Percentiles rank a stretch among this genome's conserved stretches.
Conservation (phyloP, 148 eudicot genomes). For the Beta vulgaris region DNA sequence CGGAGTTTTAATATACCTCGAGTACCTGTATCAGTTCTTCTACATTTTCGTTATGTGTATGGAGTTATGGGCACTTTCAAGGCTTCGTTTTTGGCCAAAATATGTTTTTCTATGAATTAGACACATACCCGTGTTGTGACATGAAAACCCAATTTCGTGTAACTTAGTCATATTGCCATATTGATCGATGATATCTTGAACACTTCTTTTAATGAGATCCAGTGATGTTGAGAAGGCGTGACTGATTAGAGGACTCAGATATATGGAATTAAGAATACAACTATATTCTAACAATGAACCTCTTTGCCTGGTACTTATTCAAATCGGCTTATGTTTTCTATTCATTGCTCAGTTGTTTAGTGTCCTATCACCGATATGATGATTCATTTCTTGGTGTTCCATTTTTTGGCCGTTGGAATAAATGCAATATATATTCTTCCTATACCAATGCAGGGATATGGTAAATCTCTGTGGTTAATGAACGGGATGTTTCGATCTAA, state of each 20-base stretch:
- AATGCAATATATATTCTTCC: background rate
- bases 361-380: background rate
- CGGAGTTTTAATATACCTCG: too few relatives aligned
- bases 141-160: too few relatives aligned
- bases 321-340: background rate
- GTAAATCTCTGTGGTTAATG: conserved; percentile 71
- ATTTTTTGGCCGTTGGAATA: background rate
- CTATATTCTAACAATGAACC: too few relatives aligned
- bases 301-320: too few relatives aligned
- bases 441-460: conserved; percentile 66
- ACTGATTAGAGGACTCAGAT: background rate
- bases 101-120: too few relatives aligned
- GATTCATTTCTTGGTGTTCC: background rate
- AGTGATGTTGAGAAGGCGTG: background rate
- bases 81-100: too few relatives aligned
- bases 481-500: conserved; percentile 81
- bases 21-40: too few relatives aligned
- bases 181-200: background rate
- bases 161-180: background rate
- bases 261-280: background rate
- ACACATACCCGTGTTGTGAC: too few relatives aligned
- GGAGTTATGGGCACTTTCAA: too few relatives aligned
- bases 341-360: background rate
- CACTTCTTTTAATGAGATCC: too few relatives aligned
- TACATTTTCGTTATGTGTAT: too few relatives aligned